Conservation (phyloP, 1,284 basidiomycete genomes). For the Trametes hirsuta region DNA sequence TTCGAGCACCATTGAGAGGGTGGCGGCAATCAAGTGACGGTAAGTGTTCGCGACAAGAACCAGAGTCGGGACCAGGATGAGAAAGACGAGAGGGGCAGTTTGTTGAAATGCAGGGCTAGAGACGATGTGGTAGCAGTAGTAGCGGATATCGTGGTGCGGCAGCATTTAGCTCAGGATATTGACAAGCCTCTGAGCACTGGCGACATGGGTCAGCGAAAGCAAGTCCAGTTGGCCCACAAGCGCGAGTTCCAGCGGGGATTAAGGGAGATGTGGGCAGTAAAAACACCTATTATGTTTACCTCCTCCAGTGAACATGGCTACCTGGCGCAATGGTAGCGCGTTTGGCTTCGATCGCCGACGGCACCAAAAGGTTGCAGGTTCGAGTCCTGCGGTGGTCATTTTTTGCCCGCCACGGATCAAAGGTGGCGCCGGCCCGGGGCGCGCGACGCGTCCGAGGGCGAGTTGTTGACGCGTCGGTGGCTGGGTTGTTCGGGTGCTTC, state of each 20-base stretch:
- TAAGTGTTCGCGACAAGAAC: constrained; percentile 44
- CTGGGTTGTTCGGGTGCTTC: constrained; percentile 17
- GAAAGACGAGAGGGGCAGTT: constrained; percentile 55
- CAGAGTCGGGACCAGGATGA: constrained; percentile 57
- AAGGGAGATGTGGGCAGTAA: background rate
- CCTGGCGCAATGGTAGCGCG: constrained; percentile 85
- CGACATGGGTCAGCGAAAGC: constrained; percentile 23
- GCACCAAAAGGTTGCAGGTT: constrained; percentile 87
- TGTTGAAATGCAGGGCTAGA: constrained; percentile 42
- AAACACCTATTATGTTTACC: background rate
- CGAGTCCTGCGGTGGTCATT: constrained; percentile 84
- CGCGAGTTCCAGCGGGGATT: background rate
- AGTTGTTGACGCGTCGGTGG: constrained; percentile 18
- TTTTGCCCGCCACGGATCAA: constrained; percentile 20
- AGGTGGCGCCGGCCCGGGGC: background rate
- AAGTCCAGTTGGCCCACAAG: background rate
- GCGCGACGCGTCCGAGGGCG: constrained; percentile 15
- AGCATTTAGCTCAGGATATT: constrained; percentile 35
- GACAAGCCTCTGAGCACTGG: constrained; percentile 13
- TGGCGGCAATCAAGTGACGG: constrained; percentile 38
- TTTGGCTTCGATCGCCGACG: constrained; percentile 80
- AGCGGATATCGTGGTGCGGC: constrained; percentile 34
- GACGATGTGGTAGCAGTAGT: constrained; percentile 30
- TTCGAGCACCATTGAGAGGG: constrained; percentile 59
- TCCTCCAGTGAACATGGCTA: constrained; percentile 44